Conservation (phyloP, 2,329 filamentous ascomycete genomes). For the Trichoderma cornu-damae region DNA sequence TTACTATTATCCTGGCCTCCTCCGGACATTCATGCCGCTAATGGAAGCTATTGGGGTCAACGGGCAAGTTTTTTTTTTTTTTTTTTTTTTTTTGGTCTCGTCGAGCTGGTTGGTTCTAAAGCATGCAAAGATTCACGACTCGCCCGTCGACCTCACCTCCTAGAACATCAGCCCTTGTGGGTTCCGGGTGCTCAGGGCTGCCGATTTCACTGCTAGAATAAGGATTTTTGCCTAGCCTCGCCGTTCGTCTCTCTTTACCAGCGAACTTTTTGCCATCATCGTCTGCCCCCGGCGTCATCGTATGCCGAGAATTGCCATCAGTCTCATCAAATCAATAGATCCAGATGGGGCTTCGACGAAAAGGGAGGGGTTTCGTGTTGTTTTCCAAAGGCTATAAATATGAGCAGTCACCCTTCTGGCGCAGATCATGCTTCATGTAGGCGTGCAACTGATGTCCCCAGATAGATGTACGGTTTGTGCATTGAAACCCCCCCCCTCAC, state of each 20-base stretch:
- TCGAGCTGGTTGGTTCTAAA: not conserved
- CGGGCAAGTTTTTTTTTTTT: no score
- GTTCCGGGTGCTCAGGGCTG: not conserved
- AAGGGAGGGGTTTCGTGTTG: not conserved
- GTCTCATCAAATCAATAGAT: not conserved
- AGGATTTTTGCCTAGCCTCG: not conserved
- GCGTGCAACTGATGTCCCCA: not conserved
- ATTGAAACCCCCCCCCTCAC: not conserved
- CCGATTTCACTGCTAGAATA: not conserved
- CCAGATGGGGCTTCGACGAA: not conserved
- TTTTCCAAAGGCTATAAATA: not conserved
- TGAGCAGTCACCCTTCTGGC: not conserved
- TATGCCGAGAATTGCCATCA: not conserved
- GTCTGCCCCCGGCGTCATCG: not conserved
- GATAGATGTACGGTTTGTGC: no score
- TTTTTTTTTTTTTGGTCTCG: no score
- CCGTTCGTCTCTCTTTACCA: not conserved
- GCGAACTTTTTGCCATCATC: not conserved
- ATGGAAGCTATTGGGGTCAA: not conserved
- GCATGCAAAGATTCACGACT: not conserved
- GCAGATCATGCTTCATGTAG: not conserved
- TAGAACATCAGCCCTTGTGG: not conserved
- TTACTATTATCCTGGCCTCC: not conserved
- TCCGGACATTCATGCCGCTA: not conserved
- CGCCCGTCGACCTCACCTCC: not conserved